phyloP scores from a whole-genome alignment of 2,329 filamentous ascomycete genomes.

The Pseudogymnoascus sp. region DNA sequence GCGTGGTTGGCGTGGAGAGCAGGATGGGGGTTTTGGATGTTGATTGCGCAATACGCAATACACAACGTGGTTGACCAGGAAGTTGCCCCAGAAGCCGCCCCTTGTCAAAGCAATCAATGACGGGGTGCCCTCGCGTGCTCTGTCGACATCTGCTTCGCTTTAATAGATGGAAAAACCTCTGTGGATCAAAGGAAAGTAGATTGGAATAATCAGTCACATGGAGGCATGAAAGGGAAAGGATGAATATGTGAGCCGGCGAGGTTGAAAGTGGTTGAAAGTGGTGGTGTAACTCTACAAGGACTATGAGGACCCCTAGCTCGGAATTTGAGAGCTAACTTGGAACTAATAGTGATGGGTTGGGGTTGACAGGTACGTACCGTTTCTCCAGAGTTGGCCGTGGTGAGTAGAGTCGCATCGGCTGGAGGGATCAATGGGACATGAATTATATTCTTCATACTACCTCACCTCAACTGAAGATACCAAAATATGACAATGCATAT shows the following conservation, averaged over 20 bases:
- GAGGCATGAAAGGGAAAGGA: neutral
- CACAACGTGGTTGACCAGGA: conserved; percentile 3
- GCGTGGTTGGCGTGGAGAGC: neutral
- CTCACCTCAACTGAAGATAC: neutral
- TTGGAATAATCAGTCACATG: neutral
- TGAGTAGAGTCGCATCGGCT: conserved; percentile 1
- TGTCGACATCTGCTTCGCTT: neutral
- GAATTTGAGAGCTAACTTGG: neutral
- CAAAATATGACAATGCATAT: neutral
- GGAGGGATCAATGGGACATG: neutral
- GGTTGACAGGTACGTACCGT: conserved; percentile 6
- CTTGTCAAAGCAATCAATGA: neutral
- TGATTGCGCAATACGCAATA: neutral
- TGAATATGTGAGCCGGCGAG: conserved; percentile 2
- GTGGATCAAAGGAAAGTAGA: conserved; percentile 4
- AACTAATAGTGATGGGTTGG: neutral
- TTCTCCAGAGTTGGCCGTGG: neutral
- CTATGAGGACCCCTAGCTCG: neutral
- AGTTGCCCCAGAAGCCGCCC: neutral
- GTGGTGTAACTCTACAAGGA: too few relatives aligned
- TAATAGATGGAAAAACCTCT: neutral
- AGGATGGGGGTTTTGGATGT: conserved; percentile 9
- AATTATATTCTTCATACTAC: neutral
- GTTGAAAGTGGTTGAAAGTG: neutral
- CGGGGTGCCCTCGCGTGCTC: neutral